These are phyloP conservation scores for Emericellopsis cladophorae DNA, from an alignment of 2,329 filamentous ascomycete species.

Conservation along the genomic window DNA sequence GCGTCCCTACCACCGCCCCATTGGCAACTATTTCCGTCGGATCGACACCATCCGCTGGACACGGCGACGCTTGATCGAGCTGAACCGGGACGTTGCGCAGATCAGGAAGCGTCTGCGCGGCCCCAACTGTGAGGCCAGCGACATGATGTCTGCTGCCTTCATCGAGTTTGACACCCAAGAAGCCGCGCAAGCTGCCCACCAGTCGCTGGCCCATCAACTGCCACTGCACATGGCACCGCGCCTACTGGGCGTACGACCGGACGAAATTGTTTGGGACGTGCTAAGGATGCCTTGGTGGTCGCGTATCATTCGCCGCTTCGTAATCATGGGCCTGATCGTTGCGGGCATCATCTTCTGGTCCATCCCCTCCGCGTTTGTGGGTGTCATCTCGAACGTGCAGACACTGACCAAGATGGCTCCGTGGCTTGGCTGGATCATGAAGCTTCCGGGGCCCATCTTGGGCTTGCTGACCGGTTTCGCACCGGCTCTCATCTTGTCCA, in stretches of 20 bases:
- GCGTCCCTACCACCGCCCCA: conserved; percentile 57
- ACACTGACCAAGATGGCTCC: conserved; percentile 52
- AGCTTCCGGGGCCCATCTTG: conserved; percentile 57
- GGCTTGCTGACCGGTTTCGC: conserved; percentile 79
- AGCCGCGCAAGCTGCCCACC: conserved; percentile 76
- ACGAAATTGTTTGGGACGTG: conserved; percentile 80
- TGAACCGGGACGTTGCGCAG: conserved; percentile 36
- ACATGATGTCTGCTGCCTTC: conserved; percentile 65
- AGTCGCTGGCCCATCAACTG: conserved; percentile 77
- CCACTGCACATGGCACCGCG: conserved; percentile 78
- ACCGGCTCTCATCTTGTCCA: conserved; percentile 63
- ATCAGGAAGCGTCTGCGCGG: conserved; percentile 32
- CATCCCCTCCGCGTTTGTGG: conserved; percentile 64
- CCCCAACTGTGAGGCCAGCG: neutral
- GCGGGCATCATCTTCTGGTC: conserved; percentile 82
- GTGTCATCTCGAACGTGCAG: conserved; percentile 73
- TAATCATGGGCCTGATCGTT: conserved; percentile 58
- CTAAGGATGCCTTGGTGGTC: conserved; percentile 81
- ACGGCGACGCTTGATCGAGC: conserved; percentile 35
- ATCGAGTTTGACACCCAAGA: conserved; percentile 78
- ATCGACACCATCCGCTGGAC: conserved; percentile 93
- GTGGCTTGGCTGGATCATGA: conserved; percentile 60
- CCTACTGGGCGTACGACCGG: conserved; percentile 70
- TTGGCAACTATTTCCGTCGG: conserved; percentile 67
- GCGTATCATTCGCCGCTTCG: conserved; percentile 57